A percentile compares a stretch with the other conserved stretches of the same genome.
phyloP scores from a whole-genome alignment of 2,329 filamentous ascomycete genomes.

The Metarhizium humberi region DNA sequence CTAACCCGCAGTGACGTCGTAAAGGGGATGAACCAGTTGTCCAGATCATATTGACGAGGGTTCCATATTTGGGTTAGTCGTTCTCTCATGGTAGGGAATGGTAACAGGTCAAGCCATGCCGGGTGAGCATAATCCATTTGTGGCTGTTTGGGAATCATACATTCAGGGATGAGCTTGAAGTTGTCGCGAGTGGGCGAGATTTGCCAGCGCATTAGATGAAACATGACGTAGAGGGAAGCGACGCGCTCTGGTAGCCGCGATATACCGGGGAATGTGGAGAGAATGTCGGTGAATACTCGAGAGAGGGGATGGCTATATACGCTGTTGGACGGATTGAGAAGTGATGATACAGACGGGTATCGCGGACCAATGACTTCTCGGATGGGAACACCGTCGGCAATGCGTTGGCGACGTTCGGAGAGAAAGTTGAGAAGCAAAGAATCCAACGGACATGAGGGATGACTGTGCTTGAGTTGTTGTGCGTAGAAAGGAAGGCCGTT shows the following conservation, averaged over 20 bases:
- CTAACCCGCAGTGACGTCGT: slow-evolving; percentile 68
- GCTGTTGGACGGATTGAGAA: slow-evolving; percentile 61
- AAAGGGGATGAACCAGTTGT: slow-evolving; percentile 76
- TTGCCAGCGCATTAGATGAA: slow-evolving; percentile 77
- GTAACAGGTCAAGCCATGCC: slow-evolving; percentile 73
- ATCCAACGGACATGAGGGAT: slow-evolving; percentile 69
- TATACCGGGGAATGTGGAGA: slow-evolving; percentile 75
- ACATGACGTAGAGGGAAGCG: slow-evolving; percentile 78
- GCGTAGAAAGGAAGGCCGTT: slow-evolving; percentile 14
- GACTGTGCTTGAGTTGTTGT: slow-evolving; percentile 45
- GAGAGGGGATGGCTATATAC: slow-evolving; percentile 66
- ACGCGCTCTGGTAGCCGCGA: slow-evolving; percentile 72
- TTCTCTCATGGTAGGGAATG: slow-evolving; percentile 71
- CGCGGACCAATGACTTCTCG: slow-evolving; percentile 63
- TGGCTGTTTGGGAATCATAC: slow-evolving; percentile 54
- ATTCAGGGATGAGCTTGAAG: slow-evolving; percentile 67
- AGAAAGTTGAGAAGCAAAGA: slow-evolving; percentile 73
- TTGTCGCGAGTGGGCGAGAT: slow-evolving; percentile 72
- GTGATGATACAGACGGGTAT: slow-evolving; percentile 70
- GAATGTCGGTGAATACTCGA: slow-evolving; percentile 76
- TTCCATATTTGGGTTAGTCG: slow-evolving; percentile 44
- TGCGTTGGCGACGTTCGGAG: slow-evolving; percentile 55
- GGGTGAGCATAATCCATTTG: slow-evolving; percentile 64
- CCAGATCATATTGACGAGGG: slow-evolving; percentile 51
- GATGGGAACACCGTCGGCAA: slow-evolving; percentile 53